Base-by-base conservation (phyloP, 352 stramenopile genomes). In the Phytophthora syringae region DNA sequence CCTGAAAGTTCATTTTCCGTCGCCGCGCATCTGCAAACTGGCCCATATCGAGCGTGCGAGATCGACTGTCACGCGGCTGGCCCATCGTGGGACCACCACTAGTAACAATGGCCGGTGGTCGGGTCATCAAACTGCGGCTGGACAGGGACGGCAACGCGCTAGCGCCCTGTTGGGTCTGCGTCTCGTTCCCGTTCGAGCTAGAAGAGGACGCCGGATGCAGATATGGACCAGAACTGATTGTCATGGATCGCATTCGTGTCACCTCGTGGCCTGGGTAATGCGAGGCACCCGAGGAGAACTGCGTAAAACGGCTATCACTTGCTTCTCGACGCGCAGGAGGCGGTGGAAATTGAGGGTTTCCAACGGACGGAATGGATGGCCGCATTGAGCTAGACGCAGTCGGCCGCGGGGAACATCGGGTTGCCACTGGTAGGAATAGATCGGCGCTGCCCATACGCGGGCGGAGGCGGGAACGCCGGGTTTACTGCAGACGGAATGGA, bases 1-100 rank as follows among this genome's bases (percentile, higher is more conserved):
- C 88, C 57, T 94, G 86, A 30, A 96, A 96, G 47, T 89, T 96
- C 88, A 96, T 96, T 48, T 92, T 92, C 56, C 84, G 76, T 18
- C 88, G 80, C 12, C 88, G 75, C 24, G 86, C 84, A 28, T 94
- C 84, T 0, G 86, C 68, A 50, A 96, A 96, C 47, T 84, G 77
- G 11, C 85, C 86, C 82, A 96, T 93, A 52, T 96, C 88, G 20
- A 96, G 69, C 18, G 88, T 96, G 49, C 91, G 86, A 43, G 88
- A 96, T 36, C 88, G 83, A 25, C 78, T 77, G 66, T 96, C 88
- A 49, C 88, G 88, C 10, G 88, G 77, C 32, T 90, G 79, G 22
- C 84, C 82, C 78, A 94, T 88, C 5, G 83, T 81, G 9, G 81
- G 79, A 1, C 79, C 77, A 27, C 58, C 58, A 20, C 54, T 62